These are phyloP conservation scores for Tephrocybe rancida DNA, from an alignment of 768 basidiomycete genomes.

Conservation along the genomic window DNA sequence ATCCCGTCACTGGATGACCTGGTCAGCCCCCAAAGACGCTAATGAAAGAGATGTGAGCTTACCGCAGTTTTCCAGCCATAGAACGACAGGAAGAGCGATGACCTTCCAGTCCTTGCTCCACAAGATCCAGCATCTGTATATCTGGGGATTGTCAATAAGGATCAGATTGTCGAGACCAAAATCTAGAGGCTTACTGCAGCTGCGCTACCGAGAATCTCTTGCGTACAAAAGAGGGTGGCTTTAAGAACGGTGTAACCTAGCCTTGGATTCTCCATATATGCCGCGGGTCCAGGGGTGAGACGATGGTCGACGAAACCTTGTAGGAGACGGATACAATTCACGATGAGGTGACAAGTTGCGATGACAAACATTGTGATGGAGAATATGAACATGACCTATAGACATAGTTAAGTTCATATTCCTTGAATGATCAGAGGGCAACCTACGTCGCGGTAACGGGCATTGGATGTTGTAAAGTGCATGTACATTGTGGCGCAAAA, in stretches of 20 bases:
- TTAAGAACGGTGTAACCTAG: conserved; percentile 11
- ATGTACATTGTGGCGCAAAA: conserved; percentile 7
- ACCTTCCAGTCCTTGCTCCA: conserved; percentile 8
- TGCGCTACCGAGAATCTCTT: conserved; percentile 12
- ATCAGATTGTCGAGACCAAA: not conserved
- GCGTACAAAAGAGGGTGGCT: conserved; percentile 10
- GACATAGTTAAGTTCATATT: not conserved
- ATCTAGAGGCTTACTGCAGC: not conserved
- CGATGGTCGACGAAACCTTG: conserved; percentile 9
- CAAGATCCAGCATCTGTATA: conserved; percentile 12
- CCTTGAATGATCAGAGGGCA: too few relatives aligned
- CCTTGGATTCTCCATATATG: conserved; percentile 6
- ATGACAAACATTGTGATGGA: conserved; percentile 10
- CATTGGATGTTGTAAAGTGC: not conserved
- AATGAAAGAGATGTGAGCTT: too few relatives aligned
- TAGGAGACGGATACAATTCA: conserved; percentile 11
- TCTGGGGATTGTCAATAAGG: not conserved
- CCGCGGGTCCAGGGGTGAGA: conserved; percentile 5
- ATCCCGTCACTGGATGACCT: not conserved
- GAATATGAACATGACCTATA: conserved; percentile 4
- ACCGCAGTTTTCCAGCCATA: conserved; percentile 8
- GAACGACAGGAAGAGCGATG: not conserved
- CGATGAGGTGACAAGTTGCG: conserved; percentile 8
- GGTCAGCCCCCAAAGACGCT: not conserved
- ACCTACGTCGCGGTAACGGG: not conserved